Base-by-base conservation (phyloP, 768 basidiomycete genomes). In the Rhodotorula diobovata region DNA sequence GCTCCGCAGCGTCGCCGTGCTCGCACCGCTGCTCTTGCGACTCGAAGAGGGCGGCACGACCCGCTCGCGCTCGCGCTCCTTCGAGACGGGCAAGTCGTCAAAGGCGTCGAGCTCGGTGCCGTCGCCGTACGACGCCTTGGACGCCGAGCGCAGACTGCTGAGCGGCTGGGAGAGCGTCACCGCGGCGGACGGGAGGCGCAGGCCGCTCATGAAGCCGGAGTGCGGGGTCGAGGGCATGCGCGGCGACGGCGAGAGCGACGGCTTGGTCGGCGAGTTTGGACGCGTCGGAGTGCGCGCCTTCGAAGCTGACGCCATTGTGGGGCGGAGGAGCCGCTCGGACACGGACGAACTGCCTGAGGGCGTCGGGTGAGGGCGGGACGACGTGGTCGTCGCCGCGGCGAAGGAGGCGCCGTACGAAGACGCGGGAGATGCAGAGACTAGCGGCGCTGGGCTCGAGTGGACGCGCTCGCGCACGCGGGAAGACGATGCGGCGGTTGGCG, bases 51-150 rank as follows among this genome's bases (percentile, higher is more conserved):
- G 41, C 4, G 18, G 15, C 9, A 34, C 57, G 65, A 56, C 50
- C 12, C 68, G 28, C 61, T 68, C 57, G 53, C 58, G 32, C 67
- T 79, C 76, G 21, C 75, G 71, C 57, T 80, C 79, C 57, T 77
- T 71, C 34, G 80, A 80, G 37, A 80, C 80, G 41, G 70, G 73
- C 56, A 82, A 57, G 76, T 83, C 82, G 63, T 83, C 82, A 30
- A 83, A 81, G 32, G 63, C 79, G 50, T 83, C 82, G 57, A 83
- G 70, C 71, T 83, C 82, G 14, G 80, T 80, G 5, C 82, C 82
- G 70, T 82, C 81, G 2, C 82, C 81, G 68, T 80, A 82, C 9
- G 66, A 4, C 4, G 39, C 57, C 28, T 11, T 10, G 61, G 23
- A 5, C 23, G 35, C 1, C 2, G 25, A 34, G 34, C 10, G 15